Evolutionary conservation across 2,329 filamentous ascomycete genomes (phyloP), one percentile per base, ranked within the genome.

Genomic region (Mycosphaerella arachidis): DNA sequence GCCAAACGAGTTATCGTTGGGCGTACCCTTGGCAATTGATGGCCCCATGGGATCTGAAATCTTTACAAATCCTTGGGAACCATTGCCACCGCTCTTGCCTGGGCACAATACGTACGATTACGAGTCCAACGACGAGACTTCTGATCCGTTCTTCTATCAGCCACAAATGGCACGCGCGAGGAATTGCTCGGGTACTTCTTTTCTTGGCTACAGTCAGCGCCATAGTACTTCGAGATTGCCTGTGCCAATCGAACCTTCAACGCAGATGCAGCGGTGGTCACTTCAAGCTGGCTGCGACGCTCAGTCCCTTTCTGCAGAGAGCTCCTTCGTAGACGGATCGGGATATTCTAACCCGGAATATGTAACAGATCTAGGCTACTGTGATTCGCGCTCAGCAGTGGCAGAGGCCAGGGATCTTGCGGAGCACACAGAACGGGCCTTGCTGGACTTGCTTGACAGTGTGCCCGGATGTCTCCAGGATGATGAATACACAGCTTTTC

Each of bases 61-160:
- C 1, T 56, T 58, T 50, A 54, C 48, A 29, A 51, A 53, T 29
- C 54, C 58, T 20, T 66, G 59, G 52, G 52, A 63, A 5, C 57
- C 51, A 24, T 58, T 63, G 8, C 58, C 66, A 27, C 62, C 64
- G 16, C 55, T 54, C 13, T 63, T 64, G n/a, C 59, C 66, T 27
- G 46, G 27, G 24, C 35, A 30, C 20, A 43, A 48, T 46, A 35
- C 53, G 13, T 66, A 64, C 60, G 66, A 63, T 18, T 67, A 64
- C 52, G 66, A 67, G 24, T 64, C 58, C 24, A 40, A 61, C 27
- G 60, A 65, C 55, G 62, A 64, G 30, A 20, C 52, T n/a, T 48
- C 48, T 13, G 59, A 58, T 20, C 30, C 37, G 50, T 59, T 63
- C 24, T 69, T 67, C 50, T 66, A 60, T 56, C 66, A 66, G 57